phyloP scores from a whole-genome alignment of 2,329 filamentous ascomycete species.

The Monilinia polystroma region DNA sequence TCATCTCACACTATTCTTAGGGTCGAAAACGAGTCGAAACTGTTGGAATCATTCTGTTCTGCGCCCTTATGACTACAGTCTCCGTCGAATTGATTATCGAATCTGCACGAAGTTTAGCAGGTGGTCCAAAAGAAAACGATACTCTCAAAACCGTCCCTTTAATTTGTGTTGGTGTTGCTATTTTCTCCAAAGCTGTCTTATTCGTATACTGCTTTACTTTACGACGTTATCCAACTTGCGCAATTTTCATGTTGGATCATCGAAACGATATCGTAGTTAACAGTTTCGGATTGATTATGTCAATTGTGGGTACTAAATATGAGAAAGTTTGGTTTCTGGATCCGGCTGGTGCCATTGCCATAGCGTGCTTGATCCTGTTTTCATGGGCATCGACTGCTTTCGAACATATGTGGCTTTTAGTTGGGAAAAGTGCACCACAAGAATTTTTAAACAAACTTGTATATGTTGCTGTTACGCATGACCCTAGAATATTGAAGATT shows the following conservation, averaged over 20 bases:
- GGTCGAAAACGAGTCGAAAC: conserved; percentile 71
- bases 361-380: conserved; percentile 73
- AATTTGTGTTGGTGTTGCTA: conserved; percentile 74
- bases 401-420: conserved; percentile 83
- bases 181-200: conserved; percentile 75
- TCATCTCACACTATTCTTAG: conserved; percentile 5
- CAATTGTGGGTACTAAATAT: conserved; percentile 85
- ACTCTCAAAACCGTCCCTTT: conserved; percentile 72
- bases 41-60: conserved; percentile 93
- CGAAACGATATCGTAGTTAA: conserved; percentile 98
- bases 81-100: conserved; percentile 92
- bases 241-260: conserved; percentile 95
- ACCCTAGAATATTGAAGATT: conserved; percentile 75
- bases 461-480: conserved; percentile 94
- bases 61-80: conserved; percentile 91
- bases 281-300: conserved; percentile 86
- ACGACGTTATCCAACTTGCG: conserved; percentile 85
- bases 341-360: conserved; percentile 81
- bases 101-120: conserved; percentile 68
- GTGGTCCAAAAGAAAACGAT: conserved; percentile 46
- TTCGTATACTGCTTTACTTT: conserved; percentile 93
- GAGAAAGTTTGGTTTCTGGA: conserved; percentile 81
- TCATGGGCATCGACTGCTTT: conserved; percentile 87
- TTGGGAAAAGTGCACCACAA: conserved; percentile 83
- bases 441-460: conserved; percentile 91